These are phyloP conservation scores for Beauveria varroae DNA, from an alignment of 2,329 filamentous ascomycete species.

Conservation along the genomic window DNA sequence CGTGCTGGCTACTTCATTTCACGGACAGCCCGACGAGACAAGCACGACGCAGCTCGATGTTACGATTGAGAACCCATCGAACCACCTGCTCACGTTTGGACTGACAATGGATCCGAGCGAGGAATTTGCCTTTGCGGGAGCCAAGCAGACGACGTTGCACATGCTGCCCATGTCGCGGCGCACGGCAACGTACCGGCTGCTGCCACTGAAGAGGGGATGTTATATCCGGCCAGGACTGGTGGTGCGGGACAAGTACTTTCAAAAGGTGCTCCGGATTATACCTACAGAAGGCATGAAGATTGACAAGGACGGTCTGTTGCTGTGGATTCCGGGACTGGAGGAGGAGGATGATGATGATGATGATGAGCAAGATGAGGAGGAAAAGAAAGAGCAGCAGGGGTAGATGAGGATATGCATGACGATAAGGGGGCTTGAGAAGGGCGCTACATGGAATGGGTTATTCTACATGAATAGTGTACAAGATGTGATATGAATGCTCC, in stretches of 20 bases:
- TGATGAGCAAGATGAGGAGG: constrained; percentile 6
- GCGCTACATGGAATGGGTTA: neutral
- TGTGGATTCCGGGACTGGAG: constrained; percentile 46
- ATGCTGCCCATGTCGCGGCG: constrained; percentile 75
- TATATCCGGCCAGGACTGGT: constrained; percentile 69
- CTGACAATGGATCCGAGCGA: constrained; percentile 87
- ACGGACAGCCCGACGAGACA: constrained; percentile 27
- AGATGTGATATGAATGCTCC: neutral
- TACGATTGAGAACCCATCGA: constrained; percentile 87
- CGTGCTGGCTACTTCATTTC: constrained; percentile 58
- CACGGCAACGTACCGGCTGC: constrained; percentile 63
- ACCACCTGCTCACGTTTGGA: constrained; percentile 90
- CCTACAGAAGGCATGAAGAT: constrained; percentile 66
- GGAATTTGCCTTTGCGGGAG: constrained; percentile 85
- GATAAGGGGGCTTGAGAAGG: neutral
- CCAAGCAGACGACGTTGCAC: constrained; percentile 73
- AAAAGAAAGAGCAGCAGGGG: constrained; percentile 11
- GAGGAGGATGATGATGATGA: constrained; percentile 21
- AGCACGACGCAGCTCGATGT: constrained; percentile 40
- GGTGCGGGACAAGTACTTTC: constrained; percentile 86
- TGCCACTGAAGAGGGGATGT: constrained; percentile 56
- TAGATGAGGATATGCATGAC: neutral
- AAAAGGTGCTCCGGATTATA: constrained; percentile 76
- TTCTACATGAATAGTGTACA: neutral
- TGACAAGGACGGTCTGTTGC: constrained; percentile 55